These are phyloP conservation scores for Diaporthe citrichinensis DNA, from an alignment of 2,329 filamentous ascomycete species.

Conservation along the genomic window DNA sequence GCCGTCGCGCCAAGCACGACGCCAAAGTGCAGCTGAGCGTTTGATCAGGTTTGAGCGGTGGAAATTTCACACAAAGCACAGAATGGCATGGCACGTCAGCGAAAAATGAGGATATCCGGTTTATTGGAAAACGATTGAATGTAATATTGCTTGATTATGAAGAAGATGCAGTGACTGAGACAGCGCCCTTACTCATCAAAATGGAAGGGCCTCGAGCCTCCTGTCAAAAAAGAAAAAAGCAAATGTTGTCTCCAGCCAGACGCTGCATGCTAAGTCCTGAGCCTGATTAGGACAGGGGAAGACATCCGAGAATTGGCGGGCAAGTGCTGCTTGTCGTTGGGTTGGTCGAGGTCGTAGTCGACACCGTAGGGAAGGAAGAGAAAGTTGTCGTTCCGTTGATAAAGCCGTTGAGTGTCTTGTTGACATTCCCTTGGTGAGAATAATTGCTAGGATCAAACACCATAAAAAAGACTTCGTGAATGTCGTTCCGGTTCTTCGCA, in stretches of 20 bases:
- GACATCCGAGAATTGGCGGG: too few species aligned
- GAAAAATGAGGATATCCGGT: too few species aligned
- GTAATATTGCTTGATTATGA: neutral
- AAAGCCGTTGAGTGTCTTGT: too few species aligned
- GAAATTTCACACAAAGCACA: too few species aligned
- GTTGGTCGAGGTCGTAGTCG: too few species aligned
- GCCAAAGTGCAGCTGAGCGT: slow-evolving; percentile 48
- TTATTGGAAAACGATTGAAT: neutral
- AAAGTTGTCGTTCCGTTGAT: too few species aligned
- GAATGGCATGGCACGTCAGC: neutral
- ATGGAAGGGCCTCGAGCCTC: neutral
- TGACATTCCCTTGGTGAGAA: neutral
- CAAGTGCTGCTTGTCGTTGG: too few species aligned
- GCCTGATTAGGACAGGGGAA: too few species aligned
- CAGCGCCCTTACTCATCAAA: neutral
- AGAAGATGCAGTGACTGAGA: neutral
- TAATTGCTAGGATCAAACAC: neutral
- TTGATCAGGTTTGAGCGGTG: neutral
- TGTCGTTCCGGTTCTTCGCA: too few species aligned
- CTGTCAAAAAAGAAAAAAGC: too few species aligned
- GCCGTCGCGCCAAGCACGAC: slow-evolving; percentile 47
- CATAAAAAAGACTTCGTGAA: neutral
- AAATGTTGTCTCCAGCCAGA: neutral
- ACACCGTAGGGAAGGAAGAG: too few species aligned
- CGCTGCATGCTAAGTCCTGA: neutral